A percentile compares a stretch with the other conserved stretches of the same genome.
phyloP scores from a whole-genome alignment of 2,329 filamentous ascomycete genomes.

The Penicillium psychrosexuale region DNA sequence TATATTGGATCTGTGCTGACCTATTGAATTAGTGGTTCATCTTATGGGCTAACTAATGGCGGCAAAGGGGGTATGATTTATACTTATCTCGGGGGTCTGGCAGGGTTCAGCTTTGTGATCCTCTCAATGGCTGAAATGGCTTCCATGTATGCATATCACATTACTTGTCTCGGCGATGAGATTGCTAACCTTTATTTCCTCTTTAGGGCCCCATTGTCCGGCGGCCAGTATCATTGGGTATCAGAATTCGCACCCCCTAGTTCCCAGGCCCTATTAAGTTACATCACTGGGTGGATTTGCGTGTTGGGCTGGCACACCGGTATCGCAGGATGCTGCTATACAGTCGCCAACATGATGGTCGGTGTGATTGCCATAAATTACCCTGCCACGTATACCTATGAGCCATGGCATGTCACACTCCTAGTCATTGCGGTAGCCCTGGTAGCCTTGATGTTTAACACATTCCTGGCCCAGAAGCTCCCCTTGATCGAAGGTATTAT shows the following conservation, averaged over 20 bases:
- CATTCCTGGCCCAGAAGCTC: conserved; percentile 24
- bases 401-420: not conserved
- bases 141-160: not conserved
- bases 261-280: not conserved
- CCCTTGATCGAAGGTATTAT: conserved; percentile 31
- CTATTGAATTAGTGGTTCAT: not conserved
- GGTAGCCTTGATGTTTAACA: conserved; percentile 30
- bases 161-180: not conserved
- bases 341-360: conserved; percentile 35
- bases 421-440: conserved; percentile 16
- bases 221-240: not conserved
- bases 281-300: conserved; percentile 28
- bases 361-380: conserved; percentile 32
- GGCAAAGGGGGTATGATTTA: not conserved
- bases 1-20: not conserved
- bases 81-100: not conserved
- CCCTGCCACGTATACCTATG: not conserved
- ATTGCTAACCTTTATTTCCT: not conserved
- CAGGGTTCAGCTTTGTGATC: not conserved
- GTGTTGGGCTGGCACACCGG: conserved; percentile 32
- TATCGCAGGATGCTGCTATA: conserved; percentile 27
- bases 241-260: not conserved
- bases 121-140: not conserved
- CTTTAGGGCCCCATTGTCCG: not conserved
- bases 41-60: not conserved